A percentile compares a stretch with the other conserved stretches of the same genome.
phyloP scores from a whole-genome alignment of 805 yeast genomes.

The Starmera amethionina region DNA sequence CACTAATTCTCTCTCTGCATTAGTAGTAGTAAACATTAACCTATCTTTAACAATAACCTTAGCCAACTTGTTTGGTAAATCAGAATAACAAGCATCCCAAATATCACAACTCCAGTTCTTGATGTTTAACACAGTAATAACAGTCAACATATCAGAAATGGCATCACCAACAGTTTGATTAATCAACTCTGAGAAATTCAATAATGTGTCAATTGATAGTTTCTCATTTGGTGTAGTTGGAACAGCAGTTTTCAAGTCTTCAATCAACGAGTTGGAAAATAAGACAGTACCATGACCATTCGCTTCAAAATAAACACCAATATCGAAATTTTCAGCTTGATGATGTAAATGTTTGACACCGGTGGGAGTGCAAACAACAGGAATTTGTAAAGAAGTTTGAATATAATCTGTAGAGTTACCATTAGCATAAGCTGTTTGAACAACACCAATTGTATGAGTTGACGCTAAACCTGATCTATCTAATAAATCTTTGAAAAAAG shows the following conservation, averaged over 20 bases:
- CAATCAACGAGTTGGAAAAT: constrained; percentile 47
- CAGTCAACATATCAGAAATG: constrained; percentile 79
- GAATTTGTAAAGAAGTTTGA: constrained; percentile 48
- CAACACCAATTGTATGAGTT: constrained; percentile 52
- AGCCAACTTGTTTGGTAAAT: constrained; percentile 76
- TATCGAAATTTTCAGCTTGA: constrained; percentile 72
- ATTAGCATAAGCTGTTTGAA: constrained; percentile 97
- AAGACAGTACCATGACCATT: constrained; percentile 98
- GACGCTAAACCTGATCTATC: constrained; percentile 31
- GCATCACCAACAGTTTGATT: constrained; percentile 99
- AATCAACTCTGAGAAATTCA: constrained; percentile 58
- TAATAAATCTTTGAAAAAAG: constrained; percentile 45
- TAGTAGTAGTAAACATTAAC: constrained; percentile 66
- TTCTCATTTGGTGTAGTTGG: constrained; percentile 34
- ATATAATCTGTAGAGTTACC: constrained; percentile 80
- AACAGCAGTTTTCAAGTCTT: constrained; percentile 25
- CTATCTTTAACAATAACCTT: constrained; percentile 84
- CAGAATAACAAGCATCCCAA: constrained; percentile 74
- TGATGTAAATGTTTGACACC: constrained; percentile 97
- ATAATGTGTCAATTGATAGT: constrained; percentile 43
- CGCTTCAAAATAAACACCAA: constrained; percentile 95
- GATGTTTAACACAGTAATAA: constrained; percentile 51
- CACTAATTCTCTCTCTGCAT: constrained; percentile 78
- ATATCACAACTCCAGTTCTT: constrained; percentile 48
- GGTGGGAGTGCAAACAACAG: constrained; percentile 85